Evolutionary conservation across 441 rosid species (phyloP).

Genomic region (Corymbia citriodora): DNA sequence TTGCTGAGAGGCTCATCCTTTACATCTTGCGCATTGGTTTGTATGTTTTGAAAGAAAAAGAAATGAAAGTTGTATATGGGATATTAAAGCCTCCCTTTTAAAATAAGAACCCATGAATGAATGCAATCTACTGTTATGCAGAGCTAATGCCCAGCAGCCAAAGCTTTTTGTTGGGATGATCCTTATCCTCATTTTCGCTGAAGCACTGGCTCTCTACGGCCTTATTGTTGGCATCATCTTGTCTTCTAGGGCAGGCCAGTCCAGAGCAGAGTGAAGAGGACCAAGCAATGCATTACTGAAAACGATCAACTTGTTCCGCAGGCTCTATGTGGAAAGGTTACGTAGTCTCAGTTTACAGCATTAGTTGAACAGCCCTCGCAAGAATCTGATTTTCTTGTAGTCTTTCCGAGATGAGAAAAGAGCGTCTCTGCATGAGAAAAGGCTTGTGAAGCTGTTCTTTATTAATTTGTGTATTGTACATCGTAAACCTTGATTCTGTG

Average conservation of each 20-base stretch:
- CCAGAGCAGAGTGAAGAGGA: conserved; percentile 63
- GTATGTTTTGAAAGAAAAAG: not conserved
- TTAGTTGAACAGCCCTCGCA: conserved; percentile 9
- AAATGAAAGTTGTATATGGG: not conserved
- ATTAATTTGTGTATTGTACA: not conserved
- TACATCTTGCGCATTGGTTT: not conserved
- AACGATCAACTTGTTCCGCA: not conserved
- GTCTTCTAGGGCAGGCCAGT: conserved; percentile 89
- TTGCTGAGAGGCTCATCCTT: not conserved
- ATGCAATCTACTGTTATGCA: conserved; percentile 17
- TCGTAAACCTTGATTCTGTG: not conserved
- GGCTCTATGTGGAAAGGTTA: not conserved
- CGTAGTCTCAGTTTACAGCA: not conserved
- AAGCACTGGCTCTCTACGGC: conserved; percentile 80
- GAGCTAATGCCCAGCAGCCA: conserved; percentile 88
- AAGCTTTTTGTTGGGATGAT: conserved; percentile 89
- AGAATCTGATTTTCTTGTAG: not conserved
- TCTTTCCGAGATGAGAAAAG: not conserved
- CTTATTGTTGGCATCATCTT: conserved; percentile 82
- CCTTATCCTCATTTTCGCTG: conserved; percentile 80
- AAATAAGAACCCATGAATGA: not conserved
- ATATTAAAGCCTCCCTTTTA: not conserved
- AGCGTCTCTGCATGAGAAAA: not conserved
- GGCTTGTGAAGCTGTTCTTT: not conserved
- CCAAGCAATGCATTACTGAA: conserved; percentile 6